These are phyloP conservation scores for Boechera stricta DNA, from an alignment of 345 rosid genomes.

Conservation along the genomic window DNA sequence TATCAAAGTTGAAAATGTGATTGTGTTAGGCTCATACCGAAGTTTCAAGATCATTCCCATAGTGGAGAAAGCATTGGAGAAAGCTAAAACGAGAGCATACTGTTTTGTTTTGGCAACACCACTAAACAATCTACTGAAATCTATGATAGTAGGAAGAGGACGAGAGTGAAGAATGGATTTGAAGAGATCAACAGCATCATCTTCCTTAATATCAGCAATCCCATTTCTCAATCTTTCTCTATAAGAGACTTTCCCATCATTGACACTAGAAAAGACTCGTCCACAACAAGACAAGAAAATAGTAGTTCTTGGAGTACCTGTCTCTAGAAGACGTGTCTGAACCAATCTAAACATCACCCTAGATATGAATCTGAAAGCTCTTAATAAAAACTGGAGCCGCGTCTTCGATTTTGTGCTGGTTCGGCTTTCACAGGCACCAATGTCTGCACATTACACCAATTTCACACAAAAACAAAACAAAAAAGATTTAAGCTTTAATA, in stretches of 20 bases:
- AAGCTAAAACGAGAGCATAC: neutral
- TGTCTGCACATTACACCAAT: too few relatives aligned
- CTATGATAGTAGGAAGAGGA: neutral
- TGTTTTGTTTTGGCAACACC: neutral
- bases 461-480: neutral
- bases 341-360: conserved; percentile 12
- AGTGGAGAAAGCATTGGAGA: neutral
- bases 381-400: neutral
- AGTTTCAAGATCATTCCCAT: too few relatives aligned
- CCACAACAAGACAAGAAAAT: neutral
- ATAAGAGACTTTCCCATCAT: neutral
- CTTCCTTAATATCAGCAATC: neutral
- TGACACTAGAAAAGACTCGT: conserved; percentile 14
- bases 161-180: neutral
- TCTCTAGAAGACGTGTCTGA: neutral
- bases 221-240: conserved; percentile 1
- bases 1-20: too few relatives aligned
- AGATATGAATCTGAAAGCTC: neutral
- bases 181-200: neutral
- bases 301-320: conserved; percentile 5
- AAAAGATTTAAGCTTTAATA: neutral
- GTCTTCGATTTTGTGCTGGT: neutral
- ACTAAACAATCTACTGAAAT: conserved; percentile 16
- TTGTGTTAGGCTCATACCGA: too few relatives aligned
- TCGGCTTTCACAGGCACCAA: neutral